Base-by-base conservation (phyloP, 2,329 filamentous ascomycete species). In the Aspergillus sp. region DNA sequence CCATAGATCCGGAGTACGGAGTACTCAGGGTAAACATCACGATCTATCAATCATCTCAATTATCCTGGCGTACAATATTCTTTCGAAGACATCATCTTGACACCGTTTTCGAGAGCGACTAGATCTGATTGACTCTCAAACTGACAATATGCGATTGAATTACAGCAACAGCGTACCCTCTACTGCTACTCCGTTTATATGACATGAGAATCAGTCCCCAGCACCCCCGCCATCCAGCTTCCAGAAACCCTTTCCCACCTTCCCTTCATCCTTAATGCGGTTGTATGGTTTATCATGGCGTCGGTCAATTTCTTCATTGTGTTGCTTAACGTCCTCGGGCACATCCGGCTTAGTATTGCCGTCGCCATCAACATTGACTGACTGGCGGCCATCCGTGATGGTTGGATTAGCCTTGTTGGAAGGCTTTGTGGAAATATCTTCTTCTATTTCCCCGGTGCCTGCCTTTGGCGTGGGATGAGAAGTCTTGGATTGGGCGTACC, bases 381-480 rank as follows among this genome's bases (percentile, higher is more conserved):
- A 74, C 46, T 73, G 67, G 9, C 63, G 67, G 7, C 70, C 72
- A 50, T 72, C 69, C n/a, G 55, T 65, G 11, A 78, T 65, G 3
- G 75, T 76, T 15, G 76, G 74, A 4, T 64, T 66, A 22, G 75
- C 74, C 2, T 75, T 71, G 57, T 77, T 76, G 46, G 75, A 77
- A 3, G 75, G 69, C 22, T 65, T 69, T 7, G 59, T 65, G n/a
- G 61, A 55, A 30, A 62, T 68, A 15, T 59, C 38, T 15, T 53
- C 48, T n/a, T 62, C 57, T 23, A 47, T 43, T 11, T 43, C 31
- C n/a, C 34, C 30, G 9, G 48, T 34, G 19, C 11, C 34, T 41
- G 34, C 34, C 34, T 41, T 41, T 17, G 34, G 34, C 9, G 34
- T 54, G 13, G 65, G 54, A 19, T 41, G 47, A 2, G 57, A 53